Percentiles rank a stretch among this genome's conserved stretches.
Evolutionary conservation across 441 rosid genomes (phyloP).

Genomic region (Pelargonium fulgidum): DNA sequence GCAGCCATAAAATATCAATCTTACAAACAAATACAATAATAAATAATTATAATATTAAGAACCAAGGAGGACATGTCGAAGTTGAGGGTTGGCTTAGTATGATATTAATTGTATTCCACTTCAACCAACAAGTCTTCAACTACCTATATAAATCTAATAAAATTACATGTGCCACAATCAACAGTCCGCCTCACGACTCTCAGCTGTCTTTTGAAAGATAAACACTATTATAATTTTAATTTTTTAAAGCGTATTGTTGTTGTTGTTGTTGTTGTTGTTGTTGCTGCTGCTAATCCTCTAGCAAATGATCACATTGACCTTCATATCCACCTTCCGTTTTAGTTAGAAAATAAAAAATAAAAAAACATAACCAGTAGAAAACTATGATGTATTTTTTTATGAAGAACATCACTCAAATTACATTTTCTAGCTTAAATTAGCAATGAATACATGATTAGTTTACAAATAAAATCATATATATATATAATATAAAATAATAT

Average conservation of each 20-base stretch:
- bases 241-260: background rate
- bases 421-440: too few relatives aligned
- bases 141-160: background rate
- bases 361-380: too few relatives aligned
- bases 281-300: background rate
- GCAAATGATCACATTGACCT: background rate
- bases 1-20: background rate
- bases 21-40: background rate
- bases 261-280: too few relatives aligned
- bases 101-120: background rate
- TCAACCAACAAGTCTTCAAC: background rate
- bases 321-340: background rate
- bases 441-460: too few relatives aligned
- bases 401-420: too few relatives aligned
- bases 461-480: too few relatives aligned
- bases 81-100: background rate
- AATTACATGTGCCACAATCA: background rate
- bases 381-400: too few relatives aligned
- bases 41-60: background rate
- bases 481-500: too few relatives aligned
- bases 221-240: background rate
- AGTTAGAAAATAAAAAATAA: too few relatives aligned
- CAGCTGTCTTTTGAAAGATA: background rate
- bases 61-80: background rate
- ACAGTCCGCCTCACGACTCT: background rate